These are phyloP conservation scores for Fusarium ramigenum DNA, from an alignment of 2,329 filamentous ascomycete species.

Conservation along the genomic window DNA sequence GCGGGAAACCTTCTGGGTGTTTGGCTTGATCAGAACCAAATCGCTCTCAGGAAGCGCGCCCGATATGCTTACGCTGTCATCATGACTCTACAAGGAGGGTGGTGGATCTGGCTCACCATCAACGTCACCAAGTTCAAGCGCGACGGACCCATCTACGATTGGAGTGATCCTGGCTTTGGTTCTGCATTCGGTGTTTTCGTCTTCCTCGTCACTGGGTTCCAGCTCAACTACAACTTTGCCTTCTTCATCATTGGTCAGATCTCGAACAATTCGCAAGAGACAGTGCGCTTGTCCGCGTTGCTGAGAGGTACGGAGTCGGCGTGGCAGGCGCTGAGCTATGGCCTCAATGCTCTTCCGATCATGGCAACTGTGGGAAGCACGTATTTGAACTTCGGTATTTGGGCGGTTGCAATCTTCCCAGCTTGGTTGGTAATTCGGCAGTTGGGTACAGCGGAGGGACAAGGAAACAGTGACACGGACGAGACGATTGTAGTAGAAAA, in stretches of 20 bases:
- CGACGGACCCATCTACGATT: conserved; percentile 69
- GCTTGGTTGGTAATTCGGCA: conserved; percentile 66
- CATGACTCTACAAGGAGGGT: conserved; percentile 67
- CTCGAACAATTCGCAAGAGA: conserved; percentile 66
- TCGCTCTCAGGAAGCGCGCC: conserved; percentile 62
- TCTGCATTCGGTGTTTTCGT: conserved; percentile 71
- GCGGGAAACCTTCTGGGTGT: conserved; percentile 70
- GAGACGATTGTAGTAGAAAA: not conserved
- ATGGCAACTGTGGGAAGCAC: conserved; percentile 70
- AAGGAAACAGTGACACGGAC: not conserved
- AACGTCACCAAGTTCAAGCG: conserved; percentile 67
- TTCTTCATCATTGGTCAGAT: conserved; percentile 75
- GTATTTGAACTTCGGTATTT: conserved; percentile 74
- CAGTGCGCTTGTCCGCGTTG: conserved; percentile 70
- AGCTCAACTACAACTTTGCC: conserved; percentile 76
- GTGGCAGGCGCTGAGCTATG: conserved; percentile 75
- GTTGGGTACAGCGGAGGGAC: not conserved
- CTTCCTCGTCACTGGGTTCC: conserved; percentile 71
- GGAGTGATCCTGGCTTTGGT: conserved; percentile 69
- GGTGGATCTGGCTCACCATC: conserved; percentile 75
- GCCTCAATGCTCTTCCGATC: conserved; percentile 66
- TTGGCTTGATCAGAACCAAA: conserved; percentile 64
- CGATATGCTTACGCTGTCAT: conserved; percentile 62
- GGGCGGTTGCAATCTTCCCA: conserved; percentile 67
- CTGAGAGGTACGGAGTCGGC: conserved; percentile 74